A percentile compares a stretch with the other conserved stretches of the same genome.
phyloP scores from a whole-genome alignment of 805 yeast genomes.

The Clavispora santaluciae region DNA sequence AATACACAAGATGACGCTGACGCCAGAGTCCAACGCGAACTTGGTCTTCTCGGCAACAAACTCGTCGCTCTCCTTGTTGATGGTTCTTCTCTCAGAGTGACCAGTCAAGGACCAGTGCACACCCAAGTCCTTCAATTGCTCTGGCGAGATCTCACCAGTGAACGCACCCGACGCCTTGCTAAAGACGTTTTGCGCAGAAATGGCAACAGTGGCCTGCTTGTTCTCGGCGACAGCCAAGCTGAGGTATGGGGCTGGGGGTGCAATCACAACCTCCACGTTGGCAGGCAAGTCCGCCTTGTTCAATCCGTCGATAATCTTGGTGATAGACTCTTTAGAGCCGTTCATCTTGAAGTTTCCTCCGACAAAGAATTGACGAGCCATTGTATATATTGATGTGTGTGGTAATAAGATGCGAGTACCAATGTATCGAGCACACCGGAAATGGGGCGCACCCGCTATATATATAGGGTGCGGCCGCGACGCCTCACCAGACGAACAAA shows the following conservation, averaged over 20 bases:
- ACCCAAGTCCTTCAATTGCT: conserved; percentile 84
- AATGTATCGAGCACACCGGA: neutral
- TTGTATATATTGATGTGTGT: conserved; percentile 14
- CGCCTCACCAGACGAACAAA: conserved; percentile 3
- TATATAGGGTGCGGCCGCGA: conserved; percentile 4
- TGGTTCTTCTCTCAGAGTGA: conserved; percentile 97
- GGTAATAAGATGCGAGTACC: no score
- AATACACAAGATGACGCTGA: conserved; percentile 90
- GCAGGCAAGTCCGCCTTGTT: conserved; percentile 72
- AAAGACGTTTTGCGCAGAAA: conserved; percentile 91
- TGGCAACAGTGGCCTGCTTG: conserved; percentile 66
- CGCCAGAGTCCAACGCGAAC: conserved; percentile 85
- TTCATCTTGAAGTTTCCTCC: conserved; percentile 99
- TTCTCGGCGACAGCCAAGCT: conserved; percentile 65
- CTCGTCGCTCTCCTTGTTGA: conserved; percentile 86
- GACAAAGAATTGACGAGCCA: conserved; percentile 91
- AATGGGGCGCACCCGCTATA: conserved; percentile 1
- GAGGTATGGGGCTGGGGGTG: conserved; percentile 95
- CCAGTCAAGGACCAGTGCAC: conserved; percentile 95
- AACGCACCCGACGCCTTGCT: conserved; percentile 89
- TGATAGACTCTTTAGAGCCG: conserved; percentile 85
- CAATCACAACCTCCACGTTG: conserved; percentile 86
- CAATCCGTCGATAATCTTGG: conserved; percentile 75
- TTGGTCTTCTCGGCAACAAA: conserved; percentile 90
- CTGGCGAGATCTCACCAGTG: conserved; percentile 95